Evolutionary conservation across 2,329 filamentous ascomycete species (phyloP), one percentile per base, ranked within the genome.

Genomic region (Cercospora berteroae): DNA sequence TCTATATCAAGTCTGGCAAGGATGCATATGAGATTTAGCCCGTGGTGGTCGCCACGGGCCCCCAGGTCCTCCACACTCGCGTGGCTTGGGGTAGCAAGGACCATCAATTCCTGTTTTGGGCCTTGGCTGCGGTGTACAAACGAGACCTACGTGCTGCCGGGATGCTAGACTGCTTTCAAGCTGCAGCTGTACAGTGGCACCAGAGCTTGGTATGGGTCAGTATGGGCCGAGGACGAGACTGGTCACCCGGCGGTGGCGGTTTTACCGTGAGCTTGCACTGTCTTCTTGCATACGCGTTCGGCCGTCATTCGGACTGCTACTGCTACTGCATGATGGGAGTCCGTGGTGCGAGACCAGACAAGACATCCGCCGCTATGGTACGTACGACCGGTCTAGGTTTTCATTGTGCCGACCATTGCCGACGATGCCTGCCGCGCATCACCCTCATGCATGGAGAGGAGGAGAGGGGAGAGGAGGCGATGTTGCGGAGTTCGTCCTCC

Each of bases 51-150:
- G 55, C 29, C 69, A 60, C 50, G 58, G 64, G 33, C 60, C 62
- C 62, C 66, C 62, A 65, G 48, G 20, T 70, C 66, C 69, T 68
- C 66, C 69, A 68, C 68, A 60, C 64, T 68, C 66, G 66, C 64
- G 60, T 68, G 66, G 66, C 58, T 42, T 60, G 39, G 27, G 42
- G 31, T 60, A 58, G 39, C 66, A 65, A 56, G 62, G 66, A 60
- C 29, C 42, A 60, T 59, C 58, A 20, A 62, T 67, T 50, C 58
- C 59, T 57, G 39, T 59, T 63, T 62, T 25, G 61, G 62, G 44
- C 27, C 66, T 67, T 67, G 62, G 66, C 66, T 57, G 27, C 66
- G 50, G 20, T 44, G 55, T 61, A 60, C 63, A 39, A n/a, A 39
- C 48, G 60, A 59, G 13, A 56, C 60, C 61, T 60, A 52, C 60